phyloP scores from a whole-genome alignment of 2,329 filamentous ascomycete genomes.

The Arthrinium phaeospermum region DNA sequence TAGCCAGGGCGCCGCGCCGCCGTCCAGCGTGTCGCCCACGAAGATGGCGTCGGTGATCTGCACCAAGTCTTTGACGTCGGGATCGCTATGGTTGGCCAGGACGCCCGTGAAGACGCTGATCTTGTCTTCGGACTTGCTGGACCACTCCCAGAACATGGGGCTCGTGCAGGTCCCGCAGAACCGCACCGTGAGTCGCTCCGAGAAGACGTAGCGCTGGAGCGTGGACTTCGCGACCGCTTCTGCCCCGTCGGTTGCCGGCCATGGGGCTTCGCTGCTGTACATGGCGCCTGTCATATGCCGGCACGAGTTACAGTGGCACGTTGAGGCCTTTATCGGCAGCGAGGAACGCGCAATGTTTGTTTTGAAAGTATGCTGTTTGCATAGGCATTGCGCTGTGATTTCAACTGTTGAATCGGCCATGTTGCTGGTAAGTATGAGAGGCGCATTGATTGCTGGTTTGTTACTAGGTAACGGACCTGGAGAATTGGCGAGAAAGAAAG shows the following conservation, averaged over 20 bases:
- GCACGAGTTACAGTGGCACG: constrained; percentile 58
- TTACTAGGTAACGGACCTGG: background rate
- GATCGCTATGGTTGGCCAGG: constrained; percentile 36
- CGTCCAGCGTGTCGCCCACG: constrained; percentile 57
- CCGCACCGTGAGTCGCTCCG: constrained; percentile 38
- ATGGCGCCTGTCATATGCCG: constrained; percentile 51
- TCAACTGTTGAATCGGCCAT: background rate
- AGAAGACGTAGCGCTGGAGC: constrained; percentile 46
- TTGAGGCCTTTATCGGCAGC: constrained; percentile 47
- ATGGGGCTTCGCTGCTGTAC: constrained; percentile 43
- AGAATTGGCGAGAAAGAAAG: background rate
- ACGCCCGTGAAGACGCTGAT: constrained; percentile 47
- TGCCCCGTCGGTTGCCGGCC: constrained; percentile 41
- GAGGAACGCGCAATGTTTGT: constrained; percentile 36
- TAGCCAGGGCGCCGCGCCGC: constrained; percentile 56
- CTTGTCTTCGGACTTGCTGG: constrained; percentile 20
- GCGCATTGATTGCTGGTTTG: background rate
- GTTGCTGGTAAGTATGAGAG: background rate
- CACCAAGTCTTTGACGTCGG: constrained; percentile 36
- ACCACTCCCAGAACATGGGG: constrained; percentile 48
- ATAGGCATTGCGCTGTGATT: constrained; percentile 48
- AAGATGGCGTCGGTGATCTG: constrained; percentile 47
- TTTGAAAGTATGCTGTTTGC: constrained; percentile 48
- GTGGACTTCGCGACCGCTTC: constrained; percentile 35
- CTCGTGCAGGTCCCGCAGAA: constrained; percentile 53